These are phyloP conservation scores for Globisporangium splendens DNA, from an alignment of 352 stramenopile species.

Conservation along the genomic window DNA sequence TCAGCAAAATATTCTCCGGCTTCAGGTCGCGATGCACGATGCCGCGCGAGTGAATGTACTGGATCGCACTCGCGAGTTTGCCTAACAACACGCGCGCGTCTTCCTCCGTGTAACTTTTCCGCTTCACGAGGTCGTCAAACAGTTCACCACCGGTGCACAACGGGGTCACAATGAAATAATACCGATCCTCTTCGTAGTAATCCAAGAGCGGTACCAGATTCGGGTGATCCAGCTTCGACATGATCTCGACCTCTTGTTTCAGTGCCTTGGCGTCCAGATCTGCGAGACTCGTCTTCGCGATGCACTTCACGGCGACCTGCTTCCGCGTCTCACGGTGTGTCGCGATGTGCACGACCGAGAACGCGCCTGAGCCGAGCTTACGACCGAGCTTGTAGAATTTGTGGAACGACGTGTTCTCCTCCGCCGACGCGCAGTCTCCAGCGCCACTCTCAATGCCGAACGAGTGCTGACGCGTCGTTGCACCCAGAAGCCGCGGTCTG, in stretches of 20 bases:
- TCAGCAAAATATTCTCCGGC: constrained; percentile 87
- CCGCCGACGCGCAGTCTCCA: background rate
- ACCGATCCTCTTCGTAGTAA: constrained; percentile 71
- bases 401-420: constrained; percentile 47
- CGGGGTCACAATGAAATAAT: constrained; percentile 81
- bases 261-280: constrained; percentile 48
- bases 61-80: constrained; percentile 89
- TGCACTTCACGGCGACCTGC: constrained; percentile 80
- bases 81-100: constrained; percentile 90
- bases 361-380: constrained; percentile 83
- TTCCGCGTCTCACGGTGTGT: constrained; percentile 69
- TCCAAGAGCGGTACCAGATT: constrained; percentile 72
- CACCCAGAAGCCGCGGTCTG: constrained; percentile 12
- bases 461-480: constrained; percentile 34
- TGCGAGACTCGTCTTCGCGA: constrained; percentile 54
- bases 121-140: constrained; percentile 94
- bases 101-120: constrained; percentile 94
- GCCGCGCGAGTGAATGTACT: constrained; percentile 90
- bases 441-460: constrained; percentile 32
- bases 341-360: constrained; percentile 86
- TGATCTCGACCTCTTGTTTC: constrained; percentile 71
- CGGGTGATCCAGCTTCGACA: constrained; percentile 64
- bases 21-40: constrained; percentile 92
- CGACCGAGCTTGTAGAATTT: constrained; percentile 77
- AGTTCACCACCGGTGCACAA: constrained; percentile 89